Evolutionary conservation across 106 monocot species (phyloP), one percentile per base, ranked within the genome.

Genomic region (Gastrodia elata): DNA sequence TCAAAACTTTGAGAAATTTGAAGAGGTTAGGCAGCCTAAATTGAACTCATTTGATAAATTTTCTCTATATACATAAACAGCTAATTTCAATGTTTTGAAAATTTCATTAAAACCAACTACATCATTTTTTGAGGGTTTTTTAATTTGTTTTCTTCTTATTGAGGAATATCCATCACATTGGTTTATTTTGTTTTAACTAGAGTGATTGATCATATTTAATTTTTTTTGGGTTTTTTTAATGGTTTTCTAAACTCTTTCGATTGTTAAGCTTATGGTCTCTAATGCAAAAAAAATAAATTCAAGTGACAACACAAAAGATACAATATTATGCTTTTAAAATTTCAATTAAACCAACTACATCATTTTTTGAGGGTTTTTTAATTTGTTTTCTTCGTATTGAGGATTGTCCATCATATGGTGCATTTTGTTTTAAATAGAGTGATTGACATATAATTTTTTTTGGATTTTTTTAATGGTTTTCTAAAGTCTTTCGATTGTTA

Each of bases 1-100:
- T 59, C 82, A 77, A 64, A 82, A 82, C 58, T 82, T 82, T 40
- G 82, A 82, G 48, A 82, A 82, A 56, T 82, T 82, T 82, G 82
- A 82, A 40, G 82, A 82, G 78, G 82, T 82, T 26, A 38, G 36
- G 32, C 20, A 69, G 38, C 14, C 25, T 69, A 10, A 26, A 25
- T 69, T 25, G 0, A 40, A 9, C 40, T 39, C 10, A 16, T 20
- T 68, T 38, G 18, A 24, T 18, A n/a, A 39, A 4, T 61, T 30
- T 25, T 69, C 26, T 26, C 20, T 40, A 40, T 41, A 16, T 68
- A 40, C 61, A 32, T 61, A 32, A 28, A 61, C 9, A 0, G 11
- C 32, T 10, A 13, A 32, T 61, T 59, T 61, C 61, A 32, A 30
- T 61, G 32, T 32, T 13, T 61, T 32, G 9, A 61, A 25, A 59